These are phyloP conservation scores for Herpetospermum pedunculosum DNA, from an alignment of 306 rosid species.

Conservation along the genomic window DNA sequence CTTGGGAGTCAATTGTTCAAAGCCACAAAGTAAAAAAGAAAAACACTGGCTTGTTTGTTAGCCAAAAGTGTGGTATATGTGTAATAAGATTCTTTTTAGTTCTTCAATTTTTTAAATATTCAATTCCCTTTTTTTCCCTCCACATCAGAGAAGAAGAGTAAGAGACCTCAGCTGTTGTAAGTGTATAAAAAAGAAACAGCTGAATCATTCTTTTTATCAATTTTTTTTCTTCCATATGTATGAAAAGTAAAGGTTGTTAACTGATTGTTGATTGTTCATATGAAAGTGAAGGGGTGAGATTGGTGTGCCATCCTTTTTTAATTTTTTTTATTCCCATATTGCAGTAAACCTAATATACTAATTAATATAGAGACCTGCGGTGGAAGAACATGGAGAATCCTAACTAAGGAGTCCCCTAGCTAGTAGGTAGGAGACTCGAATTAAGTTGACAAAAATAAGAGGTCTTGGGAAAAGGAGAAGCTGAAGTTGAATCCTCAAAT, in stretches of 20 bases:
- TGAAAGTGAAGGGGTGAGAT: constrained; percentile 26
- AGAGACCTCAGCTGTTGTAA: constrained; percentile 39
- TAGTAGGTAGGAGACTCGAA: too few relatives aligned
- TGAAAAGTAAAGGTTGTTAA: constrained; percentile 27
- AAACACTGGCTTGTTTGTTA: constrained; percentile 6
- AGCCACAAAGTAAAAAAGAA: constrained; percentile 24
- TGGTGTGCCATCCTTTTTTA: constrained; percentile 23
- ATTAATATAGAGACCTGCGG: too few relatives aligned
- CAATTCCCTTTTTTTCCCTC: constrained; percentile 5
- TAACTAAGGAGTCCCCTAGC: too few relatives aligned
- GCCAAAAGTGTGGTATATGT: constrained; percentile 29
- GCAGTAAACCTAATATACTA: too few relatives aligned
- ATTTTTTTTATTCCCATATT: too few relatives aligned
- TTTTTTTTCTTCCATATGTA: constrained; percentile 21
- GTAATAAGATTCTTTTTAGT: constrained; percentile 11
- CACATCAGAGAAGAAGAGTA: constrained; percentile 24
- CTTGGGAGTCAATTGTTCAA: constrained; percentile 71
- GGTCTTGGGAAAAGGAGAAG: too few relatives aligned
- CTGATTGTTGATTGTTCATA: constrained; percentile 45
- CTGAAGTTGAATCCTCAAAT: too few relatives aligned
- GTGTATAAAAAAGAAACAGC: constrained; percentile 63
- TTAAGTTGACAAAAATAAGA: too few relatives aligned
- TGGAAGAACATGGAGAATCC: too few relatives aligned
- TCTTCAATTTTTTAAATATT: not conserved
- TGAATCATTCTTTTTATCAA: constrained; percentile 22